A percentile compares a stretch with the other conserved stretches of the same genome.
These are phyloP conservation scores for Lagenaria siceraria DNA, from an alignment of 306 rosid species.

Conservation along the genomic window DNA sequence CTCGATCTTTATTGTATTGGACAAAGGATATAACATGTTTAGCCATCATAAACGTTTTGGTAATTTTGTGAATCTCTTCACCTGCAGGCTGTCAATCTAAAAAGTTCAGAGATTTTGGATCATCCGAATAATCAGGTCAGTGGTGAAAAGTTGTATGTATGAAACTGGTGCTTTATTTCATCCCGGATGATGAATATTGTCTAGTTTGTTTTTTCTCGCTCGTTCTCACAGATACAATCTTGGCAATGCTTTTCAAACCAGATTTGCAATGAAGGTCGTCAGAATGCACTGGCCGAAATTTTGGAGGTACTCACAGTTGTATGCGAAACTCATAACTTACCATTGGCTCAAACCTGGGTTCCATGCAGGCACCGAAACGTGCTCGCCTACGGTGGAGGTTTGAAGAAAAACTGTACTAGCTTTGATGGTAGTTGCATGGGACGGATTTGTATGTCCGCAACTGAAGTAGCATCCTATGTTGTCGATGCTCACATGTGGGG, in stretches of 20 bases:
- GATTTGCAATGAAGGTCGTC: constrained; percentile 79
- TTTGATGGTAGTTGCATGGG: constrained; percentile 79
- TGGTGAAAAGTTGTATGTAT: constrained; percentile 6
- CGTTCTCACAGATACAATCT: constrained; percentile 60
- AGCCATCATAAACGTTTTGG: not conserved
- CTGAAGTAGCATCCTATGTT: constrained; percentile 65
- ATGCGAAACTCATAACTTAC: constrained; percentile 75
- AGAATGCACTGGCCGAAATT: constrained; percentile 62
- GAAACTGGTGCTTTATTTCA: not conserved
- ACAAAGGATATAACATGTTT: not conserved
- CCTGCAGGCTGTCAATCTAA: constrained; percentile 76
- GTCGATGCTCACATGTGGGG: constrained; percentile 75
- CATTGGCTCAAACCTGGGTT: constrained; percentile 97
- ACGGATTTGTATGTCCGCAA: constrained; percentile 76
- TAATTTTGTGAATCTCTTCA: not conserved
- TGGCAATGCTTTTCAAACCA: constrained; percentile 77
- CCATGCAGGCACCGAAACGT: constrained; percentile 77
- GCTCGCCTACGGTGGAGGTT: constrained; percentile 71
- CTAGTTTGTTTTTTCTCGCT: constrained; percentile 26
- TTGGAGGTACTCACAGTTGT: constrained; percentile 67
- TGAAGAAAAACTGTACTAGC: constrained; percentile 62
- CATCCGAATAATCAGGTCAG: constrained; percentile 56
- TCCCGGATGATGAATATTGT: constrained; percentile 6
- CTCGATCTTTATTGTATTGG: not conserved
- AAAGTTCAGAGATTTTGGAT: constrained; percentile 60